These are phyloP conservation scores for Tagetes erecta DNA, from an alignment of 129 eudicot species.

Conservation along the genomic window DNA sequence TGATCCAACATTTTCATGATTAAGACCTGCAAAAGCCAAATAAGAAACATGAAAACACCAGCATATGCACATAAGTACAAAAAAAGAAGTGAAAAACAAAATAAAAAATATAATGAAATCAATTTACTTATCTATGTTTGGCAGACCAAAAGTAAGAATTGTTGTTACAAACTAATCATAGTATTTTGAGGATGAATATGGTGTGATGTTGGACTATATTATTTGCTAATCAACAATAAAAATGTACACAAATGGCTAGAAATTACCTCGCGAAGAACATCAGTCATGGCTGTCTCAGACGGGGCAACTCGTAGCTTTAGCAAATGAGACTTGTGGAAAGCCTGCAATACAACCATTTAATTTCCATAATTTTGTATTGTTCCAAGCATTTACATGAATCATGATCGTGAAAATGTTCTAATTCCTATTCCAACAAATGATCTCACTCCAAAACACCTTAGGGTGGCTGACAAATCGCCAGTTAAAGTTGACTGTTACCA, in stretches of 20 bases:
- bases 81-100: not conserved
- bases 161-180: conserved; percentile 11
- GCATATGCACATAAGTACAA: not conserved
- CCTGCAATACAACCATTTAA: conserved; percentile 53
- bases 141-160: conserved; percentile 5
- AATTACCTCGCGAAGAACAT: conserved; percentile 92
- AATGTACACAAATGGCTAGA: conserved; percentile 14
- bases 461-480: not conserved
- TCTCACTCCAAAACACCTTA: conserved; percentile 12
- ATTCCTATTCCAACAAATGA: conserved; percentile 12
- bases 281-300: conserved; percentile 94
- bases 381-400: conserved; percentile 2
- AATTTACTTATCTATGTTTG: conserved; percentile 19
- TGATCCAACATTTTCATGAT: conserved; percentile 88
- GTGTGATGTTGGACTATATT: not conserved
- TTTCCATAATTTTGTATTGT: conserved; percentile 8
- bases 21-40: conserved; percentile 59
- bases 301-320: conserved; percentile 84
- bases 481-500: conserved; percentile 11
- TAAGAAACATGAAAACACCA: conserved; percentile 10
- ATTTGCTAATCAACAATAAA: not conserved
- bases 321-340: conserved; percentile 92
- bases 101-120: not conserved
- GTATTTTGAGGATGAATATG: conserved; percentile 17
- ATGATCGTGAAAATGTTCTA: not conserved